Evolutionary conservation across 2,329 filamentous ascomycete genomes (phyloP).

Genomic region (Chaetomium sp.): DNA sequence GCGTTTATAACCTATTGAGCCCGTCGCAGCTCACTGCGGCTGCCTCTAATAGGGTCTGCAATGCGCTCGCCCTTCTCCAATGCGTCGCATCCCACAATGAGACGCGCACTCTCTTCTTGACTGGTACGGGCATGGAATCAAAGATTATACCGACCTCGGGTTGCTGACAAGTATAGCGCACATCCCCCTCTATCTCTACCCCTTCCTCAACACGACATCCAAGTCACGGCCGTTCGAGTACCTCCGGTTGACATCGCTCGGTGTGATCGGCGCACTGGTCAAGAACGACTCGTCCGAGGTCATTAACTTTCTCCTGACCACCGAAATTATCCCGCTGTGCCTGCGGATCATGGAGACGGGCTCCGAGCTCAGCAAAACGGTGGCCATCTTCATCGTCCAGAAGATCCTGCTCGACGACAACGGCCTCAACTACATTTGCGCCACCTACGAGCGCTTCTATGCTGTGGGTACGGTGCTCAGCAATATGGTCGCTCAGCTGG

Average conservation of each 20-base stretch:
- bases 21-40: slow-evolving; percentile 95
- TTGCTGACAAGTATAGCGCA: slow-evolving; percentile 64
- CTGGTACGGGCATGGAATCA: slow-evolving; percentile 60
- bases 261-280: slow-evolving; percentile 93
- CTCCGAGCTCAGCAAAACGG: slow-evolving; percentile 96
- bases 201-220: slow-evolving; percentile 97
- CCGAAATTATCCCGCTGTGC: slow-evolving; percentile 96
- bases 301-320: slow-evolving; percentile 97
- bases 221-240: slow-evolving; percentile 98
- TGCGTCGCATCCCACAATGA: slow-evolving; percentile 98
- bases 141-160: background rate
- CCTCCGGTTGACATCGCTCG: slow-evolving; percentile 89
- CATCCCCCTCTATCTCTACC: slow-evolving; percentile 95
- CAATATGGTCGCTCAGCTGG: slow-evolving; percentile 98
- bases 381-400: slow-evolving; percentile 99
- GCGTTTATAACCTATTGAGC: slow-evolving; percentile 94
- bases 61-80: slow-evolving; percentile 91
- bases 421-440: slow-evolving; percentile 96
- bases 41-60: slow-evolving; percentile 97
- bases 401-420: slow-evolving; percentile 98
- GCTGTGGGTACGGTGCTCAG: slow-evolving; percentile 95
- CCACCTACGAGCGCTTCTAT: slow-evolving; percentile 97
- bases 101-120: slow-evolving; percentile 88
- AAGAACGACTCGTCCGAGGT: slow-evolving; percentile 99
- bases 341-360: slow-evolving; percentile 99